Base-by-base conservation (phyloP, 805 yeast species). In the Cyberlindnera galapagoensis region DNA sequence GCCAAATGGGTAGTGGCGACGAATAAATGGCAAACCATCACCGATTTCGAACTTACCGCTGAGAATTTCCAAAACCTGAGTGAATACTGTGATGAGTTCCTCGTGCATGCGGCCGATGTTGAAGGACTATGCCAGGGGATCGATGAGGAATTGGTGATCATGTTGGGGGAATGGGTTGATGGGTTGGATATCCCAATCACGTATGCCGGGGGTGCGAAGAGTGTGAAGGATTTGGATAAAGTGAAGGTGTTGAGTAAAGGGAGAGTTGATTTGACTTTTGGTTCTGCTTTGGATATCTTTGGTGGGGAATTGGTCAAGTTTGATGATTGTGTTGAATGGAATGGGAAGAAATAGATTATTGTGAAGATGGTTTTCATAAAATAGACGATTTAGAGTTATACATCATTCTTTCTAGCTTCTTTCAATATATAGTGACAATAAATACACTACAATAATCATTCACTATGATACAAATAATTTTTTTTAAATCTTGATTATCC, bases 71-170 rank as follows among this genome's bases (percentile, higher is more conserved):
- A 47, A 4, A 39, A 57, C 28, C 65, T 92, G 24, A 59, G 79
- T 7, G 35, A 63, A 30, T 84, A 80, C 58, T 85, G 97, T 48
- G 71, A 75, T 42, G 98, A 92, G 59, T 84, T 90, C 51, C 62
- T 92, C 33, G 80, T 92, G 12, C 99, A 92, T 60, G 98, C 98
- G 4, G 99, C 98, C 0, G 98, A 92, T 57, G 97, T 92, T 4
- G 99, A 92, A 59, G 99, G 99, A 0, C 65, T 92, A 12, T 92
- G 98, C 55, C 71, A 75, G 25, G 99, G 99, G 1, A 83, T 92
- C 21, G 99, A 92, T 51, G 77, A 78, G 51, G 71, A 76, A 12
- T 63, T 92, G 26, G 97, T 92, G 5, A 36, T 38, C 18, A 69
- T 69, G 35, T 62, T 92, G 24, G 86, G 86, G 15, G 74, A 79